Percentiles rank a stretch among this genome's conserved stretches.
Conservation (phyloP, 2,329 filamentous ascomycete species). For the Trichoderma cornu-damae region DNA sequence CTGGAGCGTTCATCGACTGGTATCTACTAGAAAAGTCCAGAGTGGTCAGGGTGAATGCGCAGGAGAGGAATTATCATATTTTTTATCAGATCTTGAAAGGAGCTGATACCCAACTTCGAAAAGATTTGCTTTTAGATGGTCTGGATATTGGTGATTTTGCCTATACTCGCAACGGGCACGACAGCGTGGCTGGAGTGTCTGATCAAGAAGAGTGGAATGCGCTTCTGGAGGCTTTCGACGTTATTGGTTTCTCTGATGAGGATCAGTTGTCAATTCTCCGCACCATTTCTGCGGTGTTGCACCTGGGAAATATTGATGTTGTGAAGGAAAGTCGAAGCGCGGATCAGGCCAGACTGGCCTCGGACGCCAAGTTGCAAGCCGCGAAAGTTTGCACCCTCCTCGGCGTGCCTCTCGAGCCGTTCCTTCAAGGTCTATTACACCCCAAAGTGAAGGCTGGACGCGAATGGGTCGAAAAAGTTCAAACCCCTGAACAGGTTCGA, state of each 20-base stretch:
- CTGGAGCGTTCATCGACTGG: slow-evolving; percentile 97
- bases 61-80: slow-evolving; percentile 93
- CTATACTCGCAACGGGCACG: slow-evolving; percentile 87
- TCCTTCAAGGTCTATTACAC: slow-evolving; percentile 82
- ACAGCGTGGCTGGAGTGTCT: slow-evolving; percentile 83
- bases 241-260: slow-evolving; percentile 87
- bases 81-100: slow-evolving; percentile 95
- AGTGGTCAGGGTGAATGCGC: slow-evolving; percentile 79
- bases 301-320: slow-evolving; percentile 87
- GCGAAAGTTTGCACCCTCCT: slow-evolving; percentile 77
- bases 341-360: slow-evolving; percentile 79
- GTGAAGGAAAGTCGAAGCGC: slow-evolving; percentile 84
- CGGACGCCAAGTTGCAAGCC: slow-evolving; percentile 69
- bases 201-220: slow-evolving; percentile 86
- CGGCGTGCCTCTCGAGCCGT: slow-evolving; percentile 77
- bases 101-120: slow-evolving; percentile 66
- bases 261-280: slow-evolving; percentile 80
- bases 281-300: slow-evolving; percentile 85
- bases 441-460: slow-evolving; percentile 91
- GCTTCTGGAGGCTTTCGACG: slow-evolving; percentile 83
- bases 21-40: slow-evolving; percentile 97
- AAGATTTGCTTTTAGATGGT: slow-evolving; percentile 69
- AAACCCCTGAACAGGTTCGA: slow-evolving; percentile 93
- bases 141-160: slow-evolving; percentile 80
- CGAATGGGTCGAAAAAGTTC: slow-evolving; percentile 98